Conservation (phyloP, 768 basidiomycete species). For the Trametes meyenii region DNA sequence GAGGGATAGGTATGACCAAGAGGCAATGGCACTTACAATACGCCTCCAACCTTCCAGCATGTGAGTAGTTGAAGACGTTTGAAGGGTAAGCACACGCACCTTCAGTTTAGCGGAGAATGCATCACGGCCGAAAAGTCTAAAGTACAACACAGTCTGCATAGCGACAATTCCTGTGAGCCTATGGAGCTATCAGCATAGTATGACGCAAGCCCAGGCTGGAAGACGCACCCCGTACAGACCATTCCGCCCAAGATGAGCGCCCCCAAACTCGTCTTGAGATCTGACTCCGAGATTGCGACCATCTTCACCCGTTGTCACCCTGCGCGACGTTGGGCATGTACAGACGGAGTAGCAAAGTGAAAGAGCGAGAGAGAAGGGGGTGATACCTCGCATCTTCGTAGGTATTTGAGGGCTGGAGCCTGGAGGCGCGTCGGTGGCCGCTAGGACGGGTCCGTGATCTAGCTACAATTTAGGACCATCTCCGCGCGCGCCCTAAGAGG, state of each 20-base stretch:
- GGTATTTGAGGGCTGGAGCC: conserved; percentile 6
- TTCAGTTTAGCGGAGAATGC: conserved; percentile 19
- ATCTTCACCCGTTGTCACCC: conserved; percentile 11
- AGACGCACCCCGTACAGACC: conserved; percentile 33
- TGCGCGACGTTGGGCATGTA: conserved; percentile 6
- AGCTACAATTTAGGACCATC: conserved; percentile 12
- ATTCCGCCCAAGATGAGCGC: conserved; percentile 22
- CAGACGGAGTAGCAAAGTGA: background rate
- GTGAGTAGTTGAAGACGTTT: background rate
- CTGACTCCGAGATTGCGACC: conserved; percentile 11
- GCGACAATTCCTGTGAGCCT: conserved; percentile 32
- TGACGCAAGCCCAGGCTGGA: background rate
- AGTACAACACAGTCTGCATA: conserved; percentile 31
- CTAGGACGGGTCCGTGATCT: background rate
- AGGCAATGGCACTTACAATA: conserved; percentile 18
- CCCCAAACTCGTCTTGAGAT: conserved; percentile 24
- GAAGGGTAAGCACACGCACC: conserved; percentile 14
- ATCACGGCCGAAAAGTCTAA: conserved; percentile 28
- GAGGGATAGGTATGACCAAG: background rate
- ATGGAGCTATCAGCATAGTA: background rate
- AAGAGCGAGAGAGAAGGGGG: background rate
- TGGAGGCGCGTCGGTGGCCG: background rate
- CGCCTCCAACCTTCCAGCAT: conserved; percentile 19
- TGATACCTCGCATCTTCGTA: background rate
- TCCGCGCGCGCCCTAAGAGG: conserved; percentile 8